Percentiles rank a stretch among this genome's conserved stretches.
These are phyloP conservation scores for Limtongozyma cylindracea DNA, from an alignment of 805 yeast species.

Conservation along the genomic window DNA sequence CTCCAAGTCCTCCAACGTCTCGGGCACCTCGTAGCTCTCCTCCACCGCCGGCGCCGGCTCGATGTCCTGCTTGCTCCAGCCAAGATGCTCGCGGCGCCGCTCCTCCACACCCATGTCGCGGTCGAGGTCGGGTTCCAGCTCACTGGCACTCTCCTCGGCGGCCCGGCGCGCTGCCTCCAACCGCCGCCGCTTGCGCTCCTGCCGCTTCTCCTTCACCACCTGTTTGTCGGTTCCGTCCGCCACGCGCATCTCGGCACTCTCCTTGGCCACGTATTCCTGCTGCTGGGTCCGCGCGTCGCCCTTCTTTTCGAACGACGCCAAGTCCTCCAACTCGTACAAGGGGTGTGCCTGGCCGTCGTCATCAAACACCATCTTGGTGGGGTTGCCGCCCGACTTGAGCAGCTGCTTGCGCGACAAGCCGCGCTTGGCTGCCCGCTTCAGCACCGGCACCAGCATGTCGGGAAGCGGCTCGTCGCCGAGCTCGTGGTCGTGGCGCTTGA, in stretches of 20 bases:
- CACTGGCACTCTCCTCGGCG: conserved; percentile 18
- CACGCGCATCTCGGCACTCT: conserved; percentile 36
- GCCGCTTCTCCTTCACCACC: conserved; percentile 49
- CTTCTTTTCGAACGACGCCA: conserved; percentile 61
- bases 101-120: conserved; percentile 16
- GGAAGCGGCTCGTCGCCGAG: conserved; percentile 41
- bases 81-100: conserved; percentile 19
- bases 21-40: conserved; percentile 50
- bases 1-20: conserved; percentile 83
- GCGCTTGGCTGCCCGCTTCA: conserved; percentile 65
- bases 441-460: conserved; percentile 33
- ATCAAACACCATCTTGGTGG: conserved; percentile 68
- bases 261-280: conserved; percentile 36
- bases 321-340: conserved; percentile 74
- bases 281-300: conserved; percentile 48
- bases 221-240: conserved; percentile 63
- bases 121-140: conserved; percentile 9
- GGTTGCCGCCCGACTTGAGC: conserved; percentile 29
- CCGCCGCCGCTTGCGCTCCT: conserved; percentile 74
- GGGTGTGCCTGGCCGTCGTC: conserved; percentile 91
- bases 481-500: conserved; percentile 58
- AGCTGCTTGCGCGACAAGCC: conserved; percentile 74
- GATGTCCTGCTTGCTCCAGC: conserved; percentile 17
- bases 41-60: conserved; percentile 1
- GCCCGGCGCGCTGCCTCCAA: conserved; percentile 47